Base-by-base conservation (phyloP, 495 filamentous ascomycete genomes). In the Aspergillus sclerotiicarbonarius region DNA sequence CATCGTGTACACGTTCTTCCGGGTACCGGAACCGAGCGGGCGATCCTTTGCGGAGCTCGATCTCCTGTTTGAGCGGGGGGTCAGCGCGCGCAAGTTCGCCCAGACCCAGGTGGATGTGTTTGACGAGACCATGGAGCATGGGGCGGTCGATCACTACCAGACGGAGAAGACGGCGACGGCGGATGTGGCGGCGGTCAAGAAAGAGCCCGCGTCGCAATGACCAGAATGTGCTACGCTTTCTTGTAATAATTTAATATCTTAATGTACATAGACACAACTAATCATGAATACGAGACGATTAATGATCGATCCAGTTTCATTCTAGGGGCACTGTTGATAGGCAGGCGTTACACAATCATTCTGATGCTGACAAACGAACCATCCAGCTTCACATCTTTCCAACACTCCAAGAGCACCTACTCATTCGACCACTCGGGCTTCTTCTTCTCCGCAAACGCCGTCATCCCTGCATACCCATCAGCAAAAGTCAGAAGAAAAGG, bases 381-480 rank as follows among this genome's bases (percentile, higher is more conserved):
- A 51, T 19, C 25, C 4, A 21, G 10, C 15, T 20, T 15, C 29
- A 56, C 13, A 41, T 19, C 46, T 31, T 21, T 12, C 30, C 19
- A n/a, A 19, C 53, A 16, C 15, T 16, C 12, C 25, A 7, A 30
- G 13, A 15, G n/a, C 8, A 6, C 30, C 66, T 85, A 97, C 70
- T 92, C 84, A 68, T 97, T 72, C 21, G 80, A 85, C 94, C 94
- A 98, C 71, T 96, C 84, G 1, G 94, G 77, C 81, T 96, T 93
- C 79, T 89, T 84, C 86, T 96, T 97, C 77, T 94, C 89, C 1
- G 87, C 87, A 76, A 98, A 98, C 15, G 94, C 94, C 66, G 81
- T 86, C 93, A 98, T 98, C 12, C 91, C 84, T 86, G 51, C 21
- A 43, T 15, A 50, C 20, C 20, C 16, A 44, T 70, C 59, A 75